Base-by-base conservation (phyloP, 106 monocot genomes). In the Vanilla planifolia region DNA sequence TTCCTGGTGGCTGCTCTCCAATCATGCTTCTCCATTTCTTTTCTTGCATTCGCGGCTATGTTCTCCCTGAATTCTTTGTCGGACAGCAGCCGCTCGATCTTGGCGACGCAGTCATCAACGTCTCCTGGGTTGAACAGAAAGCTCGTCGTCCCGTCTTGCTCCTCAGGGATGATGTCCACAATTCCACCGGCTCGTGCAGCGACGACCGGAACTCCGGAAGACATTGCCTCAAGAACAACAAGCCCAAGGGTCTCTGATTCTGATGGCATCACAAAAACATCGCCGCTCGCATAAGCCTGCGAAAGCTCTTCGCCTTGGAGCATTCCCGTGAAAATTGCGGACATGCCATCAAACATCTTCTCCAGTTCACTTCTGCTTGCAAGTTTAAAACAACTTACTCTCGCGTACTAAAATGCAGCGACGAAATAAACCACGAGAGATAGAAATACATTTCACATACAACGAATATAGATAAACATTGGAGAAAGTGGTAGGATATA, bases 211-310 rank as follows among this genome's bases (percentile, higher is more conserved):
- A 91, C 67, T 4, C 91, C 91, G 4, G 91, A 98, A 1, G 91
- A 87, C 96, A 98, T 91, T 51, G 96, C 84, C 75, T 98, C 96
- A 60, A 91, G 43, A n/a, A 98, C 91, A 33, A 98, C 96, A 3
- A 81, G 79, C 0, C 91, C 96, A 0, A 98, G 77, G 25, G 91
- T 98, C 76, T 98, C 96, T 0, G 96, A 91, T 52, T 98, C 96
- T 0, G 96, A 92, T 5, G 96, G 91, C 91, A 88, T 98, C 59
- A 75, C 73, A 48, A 98, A 91, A 16, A 98, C 55, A 51, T 98
- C 96, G 0, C 87, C 91, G 46, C 91, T 98, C 1, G 96, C 87
- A 30, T 98, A 98, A 13, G 91, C 91, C 69, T 73, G 70, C 0
- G 96, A 88, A 20, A 98, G 87, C 63, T 91, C 90, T 63, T 98